Base-by-base conservation (phyloP, 768 basidiomycete genomes). In the Lactifluus piperatus region DNA sequence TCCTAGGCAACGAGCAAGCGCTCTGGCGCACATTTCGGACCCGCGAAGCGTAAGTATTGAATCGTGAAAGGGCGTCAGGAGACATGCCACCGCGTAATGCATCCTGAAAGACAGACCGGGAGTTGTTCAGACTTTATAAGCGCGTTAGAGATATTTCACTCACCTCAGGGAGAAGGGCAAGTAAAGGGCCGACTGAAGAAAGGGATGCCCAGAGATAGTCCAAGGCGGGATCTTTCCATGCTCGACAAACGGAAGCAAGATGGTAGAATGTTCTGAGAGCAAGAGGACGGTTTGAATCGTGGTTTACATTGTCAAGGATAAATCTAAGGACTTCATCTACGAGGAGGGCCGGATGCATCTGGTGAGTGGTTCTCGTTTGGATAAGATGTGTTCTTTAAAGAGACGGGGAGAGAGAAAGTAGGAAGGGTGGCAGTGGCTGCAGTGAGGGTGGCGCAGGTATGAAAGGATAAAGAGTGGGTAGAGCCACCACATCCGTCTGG, bases 201-300 rank as follows among this genome's bases (percentile, higher is more conserved):
- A 65, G 62, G 44, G 62, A 60, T 5, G 41, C 51, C 64, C 64
- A 65, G 16, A 60, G 51, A 36, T 60, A 65, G 32, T 65, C 64
- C 27, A 65, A 54, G 37, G 62, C 54, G 6, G 64, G 62, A 22
- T 65, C 64, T 44, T 57, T 65, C 64, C 64, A 65, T 11, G 64
- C 64, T 2, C 56, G 63, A 46, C 64, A 65, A 11, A 65, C 64
- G 4, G 49, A 57, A 32, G 64, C 62, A 44, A 64, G 52, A 24
- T 24, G 58, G n/a, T 53, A 64, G 47, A 65, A 65, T 16, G 55
- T 43, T 24, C 46, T 64, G 53, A 44, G 41, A 16, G 46, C 54
- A 29, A 51, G 54, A 18, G 30, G 29, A 43, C 49, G 58, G 29
- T 54, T 56, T 2, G 44, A 26, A 29, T 60, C 55, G 47, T 22